These are phyloP conservation scores for Boletus rex-veris DNA, from an alignment of 768 basidiomycete species.

Conservation along the genomic window DNA sequence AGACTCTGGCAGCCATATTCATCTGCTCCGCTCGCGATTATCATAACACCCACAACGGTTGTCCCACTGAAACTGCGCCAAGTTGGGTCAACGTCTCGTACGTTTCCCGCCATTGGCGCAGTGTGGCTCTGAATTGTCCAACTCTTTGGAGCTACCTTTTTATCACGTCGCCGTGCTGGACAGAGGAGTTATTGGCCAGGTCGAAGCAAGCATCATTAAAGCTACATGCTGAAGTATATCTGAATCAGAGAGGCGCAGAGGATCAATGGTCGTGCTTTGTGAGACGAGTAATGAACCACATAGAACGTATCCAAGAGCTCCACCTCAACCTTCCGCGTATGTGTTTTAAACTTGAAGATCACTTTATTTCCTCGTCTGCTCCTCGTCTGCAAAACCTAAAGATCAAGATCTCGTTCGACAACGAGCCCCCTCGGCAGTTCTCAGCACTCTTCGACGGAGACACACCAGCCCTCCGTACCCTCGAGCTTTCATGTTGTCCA, in stretches of 20 bases:
- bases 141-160: conserved; percentile 38
- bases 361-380: neutral
- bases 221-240: neutral
- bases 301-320: neutral
- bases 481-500: neutral
- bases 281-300: neutral
- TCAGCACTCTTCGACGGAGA: neutral
- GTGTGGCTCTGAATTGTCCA: conserved; percentile 38
- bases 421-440: neutral
- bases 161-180: conserved; percentile 33
- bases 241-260: too few species aligned
- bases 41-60: neutral
- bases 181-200: conserved; percentile 39
- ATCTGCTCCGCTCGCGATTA: neutral
- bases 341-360: too few species aligned
- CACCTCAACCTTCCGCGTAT: neutral
- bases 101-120: conserved; percentile 37
- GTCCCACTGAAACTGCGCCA: neutral
- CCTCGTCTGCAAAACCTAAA: neutral
- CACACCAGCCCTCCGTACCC: neutral
- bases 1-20: conserved; percentile 14
- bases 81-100: conserved; percentile 10
- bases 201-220: conserved; percentile 37
- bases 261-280: too few species aligned
- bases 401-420: neutral